Base-by-base conservation (phyloP, 2,329 filamentous ascomycete genomes). In the Bisporella sp. region DNA sequence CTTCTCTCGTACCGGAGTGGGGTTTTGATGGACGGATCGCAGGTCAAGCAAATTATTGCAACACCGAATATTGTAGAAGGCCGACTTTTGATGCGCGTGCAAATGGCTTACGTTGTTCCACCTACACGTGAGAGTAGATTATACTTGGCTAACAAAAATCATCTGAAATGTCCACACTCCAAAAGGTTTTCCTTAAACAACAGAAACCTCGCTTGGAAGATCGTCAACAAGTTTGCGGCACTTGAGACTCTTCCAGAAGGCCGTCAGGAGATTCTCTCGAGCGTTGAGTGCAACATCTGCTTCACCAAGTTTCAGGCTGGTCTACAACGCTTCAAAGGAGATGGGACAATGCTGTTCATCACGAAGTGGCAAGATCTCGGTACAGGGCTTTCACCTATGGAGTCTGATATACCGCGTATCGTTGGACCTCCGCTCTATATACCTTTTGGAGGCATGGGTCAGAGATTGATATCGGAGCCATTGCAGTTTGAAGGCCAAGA, bases 361-460 rank as follows among this genome's bases (percentile, higher is more conserved):
- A 42, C 30, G 8, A 54, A 54, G 42, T 54, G 47, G 49, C 52
- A 54, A 42, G 47, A 54, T 46, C 47, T 54, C 41, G 49, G 49
- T 21, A 47, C 39, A 1, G 49, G 49, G 9, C 32, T 54, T 28
- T 51, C 52, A 40, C 52, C 52, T 47, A 6, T 49, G 7, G 46
- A 51, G 5, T 37, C 49, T 39, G 45, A 51, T 12, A 28, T 49
- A 30, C 42, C 45, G 7, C 40, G 32, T 43, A 30, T 51, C 31
- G 41, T 41, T 41, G 45, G 41, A 12, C 28, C 9, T 2, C 35
- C 9, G 8, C 35, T 9, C 2, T n/a, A 2, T n/a, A 2, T 3
- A 9, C 35, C n/a, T n/a, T 9, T 39, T 39, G 35, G 9, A 39
- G 35, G n/a, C 9, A 39, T 9, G n/a, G 9, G 8, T 9, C n/a